phyloP scores from a whole-genome alignment of 2,329 filamentous ascomycete genomes.

The Alternaria panax region DNA sequence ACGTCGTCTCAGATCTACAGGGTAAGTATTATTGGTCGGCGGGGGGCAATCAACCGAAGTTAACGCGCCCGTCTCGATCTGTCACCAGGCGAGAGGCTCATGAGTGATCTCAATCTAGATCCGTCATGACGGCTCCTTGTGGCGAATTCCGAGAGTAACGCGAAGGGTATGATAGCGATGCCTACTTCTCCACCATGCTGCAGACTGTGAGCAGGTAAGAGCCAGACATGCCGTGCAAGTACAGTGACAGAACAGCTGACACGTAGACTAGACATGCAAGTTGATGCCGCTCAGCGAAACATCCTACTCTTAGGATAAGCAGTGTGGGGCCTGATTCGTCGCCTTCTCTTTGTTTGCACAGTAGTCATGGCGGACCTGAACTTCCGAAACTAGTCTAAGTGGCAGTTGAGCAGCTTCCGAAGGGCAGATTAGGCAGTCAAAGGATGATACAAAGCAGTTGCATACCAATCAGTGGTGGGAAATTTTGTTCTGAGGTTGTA shows the following conservation, averaged over 20 bases:
- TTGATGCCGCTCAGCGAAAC: constrained; percentile 26
- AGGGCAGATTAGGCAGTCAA: constrained; percentile 29
- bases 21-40: constrained; percentile 39
- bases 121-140: constrained; percentile 35
- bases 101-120: constrained; percentile 41
- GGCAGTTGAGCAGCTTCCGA: constrained; percentile 22
- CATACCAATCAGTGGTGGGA: constrained; percentile 41
- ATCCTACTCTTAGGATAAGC: constrained; percentile 29
- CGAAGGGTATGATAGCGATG: constrained; percentile 20
- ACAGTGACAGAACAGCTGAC: constrained; percentile 25
- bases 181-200: constrained; percentile 19
- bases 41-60: constrained; percentile 45
- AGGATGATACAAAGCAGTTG: constrained; percentile 5
- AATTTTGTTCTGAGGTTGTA: constrained; percentile 39
- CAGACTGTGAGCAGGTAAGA: constrained; percentile 17
- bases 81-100: constrained; percentile 33
- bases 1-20: constrained; percentile 39
- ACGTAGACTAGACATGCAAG: constrained; percentile 33
- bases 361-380: constrained; percentile 47
- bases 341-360: constrained; percentile 18
- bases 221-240: constrained; percentile 27
- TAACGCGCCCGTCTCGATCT: constrained; percentile 36
- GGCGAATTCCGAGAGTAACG: constrained; percentile 34
- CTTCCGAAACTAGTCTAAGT: constrained; percentile 40
- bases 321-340: constrained; percentile 35